Percentiles rank a stretch among this genome's conserved stretches.
These are phyloP conservation scores for Naganishia randhawae DNA, from an alignment of 768 basidiomycete genomes.

Conservation along the genomic window DNA sequence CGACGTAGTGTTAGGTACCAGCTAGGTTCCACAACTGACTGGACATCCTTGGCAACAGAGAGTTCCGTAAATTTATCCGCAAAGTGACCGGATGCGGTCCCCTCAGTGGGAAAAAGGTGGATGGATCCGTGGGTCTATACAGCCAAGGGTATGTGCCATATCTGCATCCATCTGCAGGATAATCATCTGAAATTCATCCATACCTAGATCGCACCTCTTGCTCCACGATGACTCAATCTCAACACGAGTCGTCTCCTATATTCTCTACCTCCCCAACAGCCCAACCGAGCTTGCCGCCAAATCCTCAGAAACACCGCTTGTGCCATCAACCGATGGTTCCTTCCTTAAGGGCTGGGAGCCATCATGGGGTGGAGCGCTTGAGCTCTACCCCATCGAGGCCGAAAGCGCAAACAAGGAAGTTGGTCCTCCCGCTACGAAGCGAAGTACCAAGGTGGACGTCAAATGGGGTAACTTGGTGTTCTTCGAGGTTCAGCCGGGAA, in stretches of 20 bases:
- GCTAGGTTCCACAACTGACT: no score
- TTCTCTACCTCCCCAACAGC: conserved; percentile 80
- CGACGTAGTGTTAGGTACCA: background rate
- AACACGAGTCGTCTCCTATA: conserved; percentile 87
- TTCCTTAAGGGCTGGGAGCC: conserved; percentile 65
- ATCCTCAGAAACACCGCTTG: conserved; percentile 58
- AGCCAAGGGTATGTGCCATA: conserved; percentile 66
- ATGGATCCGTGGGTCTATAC: conserved; percentile 92
- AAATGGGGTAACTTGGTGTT: conserved; percentile 54
- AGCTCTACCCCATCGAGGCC: conserved; percentile 68
- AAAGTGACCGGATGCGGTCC: conserved; percentile 88
- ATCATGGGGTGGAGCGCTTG: conserved; percentile 89
- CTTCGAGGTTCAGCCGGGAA: conserved; percentile 79
- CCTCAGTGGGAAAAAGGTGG: conserved; percentile 83
- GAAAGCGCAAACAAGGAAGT: conserved; percentile 54
- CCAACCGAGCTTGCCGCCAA: conserved; percentile 33
- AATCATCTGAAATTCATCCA: background rate
- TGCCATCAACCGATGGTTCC: conserved; percentile 36
- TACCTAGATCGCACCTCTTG: conserved; percentile 61
- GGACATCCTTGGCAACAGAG: conserved; percentile 31
- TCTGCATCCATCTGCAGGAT: background rate
- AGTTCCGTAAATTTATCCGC: conserved; percentile 77
- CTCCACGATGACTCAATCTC: conserved; percentile 99
- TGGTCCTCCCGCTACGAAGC: conserved; percentile 59
- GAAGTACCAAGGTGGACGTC: conserved; percentile 45